Percentiles rank a stretch among this genome's conserved stretches.
These are phyloP conservation scores for Rosa persica DNA, from an alignment of 306 rosid genomes.

Conservation along the genomic window DNA sequence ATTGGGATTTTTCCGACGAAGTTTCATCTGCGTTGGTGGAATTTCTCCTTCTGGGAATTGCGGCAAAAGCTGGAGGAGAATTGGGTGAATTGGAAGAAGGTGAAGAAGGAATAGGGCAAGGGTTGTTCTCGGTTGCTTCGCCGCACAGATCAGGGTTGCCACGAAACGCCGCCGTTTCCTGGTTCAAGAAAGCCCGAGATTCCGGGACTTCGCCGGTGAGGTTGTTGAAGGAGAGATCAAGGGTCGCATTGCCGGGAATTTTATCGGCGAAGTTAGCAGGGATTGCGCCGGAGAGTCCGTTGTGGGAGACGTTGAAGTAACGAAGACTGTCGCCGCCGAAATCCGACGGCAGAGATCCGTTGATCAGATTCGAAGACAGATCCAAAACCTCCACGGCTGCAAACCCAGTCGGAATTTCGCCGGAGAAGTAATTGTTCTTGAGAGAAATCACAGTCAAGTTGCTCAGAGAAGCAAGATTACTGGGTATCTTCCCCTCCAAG, in stretches of 20 bases:
- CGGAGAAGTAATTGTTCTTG: conserved; percentile 64
- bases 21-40: conserved; percentile 20
- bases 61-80: conserved; percentile 89
- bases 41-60: conserved; percentile 57
- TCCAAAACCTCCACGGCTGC: conserved; percentile 49
- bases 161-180: conserved; percentile 34
- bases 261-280: conserved; percentile 44
- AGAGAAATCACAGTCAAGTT: conserved; percentile 47
- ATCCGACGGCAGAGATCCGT: conserved; percentile 64
- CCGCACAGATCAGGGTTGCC: conserved; percentile 78
- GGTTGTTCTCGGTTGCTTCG: conserved; percentile 28
- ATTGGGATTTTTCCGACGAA: conserved; percentile 20
- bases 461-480: conserved; percentile 38
- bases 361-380: conserved; percentile 75
- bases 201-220: conserved; percentile 65
- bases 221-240: conserved; percentile 77
- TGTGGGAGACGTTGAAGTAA: conserved; percentile 67
- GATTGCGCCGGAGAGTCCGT: conserved; percentile 63
- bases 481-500: conserved; percentile 66
- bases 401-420: conserved; percentile 49
- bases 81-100: conserved; percentile 45
- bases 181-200: conserved; percentile 41
- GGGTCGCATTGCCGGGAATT: conserved; percentile 52
- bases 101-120: conserved; percentile 65
- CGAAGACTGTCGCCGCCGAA: conserved; percentile 51